Conservation (phyloP, 805 yeast genomes). For the Candida stauntonica region DNA sequence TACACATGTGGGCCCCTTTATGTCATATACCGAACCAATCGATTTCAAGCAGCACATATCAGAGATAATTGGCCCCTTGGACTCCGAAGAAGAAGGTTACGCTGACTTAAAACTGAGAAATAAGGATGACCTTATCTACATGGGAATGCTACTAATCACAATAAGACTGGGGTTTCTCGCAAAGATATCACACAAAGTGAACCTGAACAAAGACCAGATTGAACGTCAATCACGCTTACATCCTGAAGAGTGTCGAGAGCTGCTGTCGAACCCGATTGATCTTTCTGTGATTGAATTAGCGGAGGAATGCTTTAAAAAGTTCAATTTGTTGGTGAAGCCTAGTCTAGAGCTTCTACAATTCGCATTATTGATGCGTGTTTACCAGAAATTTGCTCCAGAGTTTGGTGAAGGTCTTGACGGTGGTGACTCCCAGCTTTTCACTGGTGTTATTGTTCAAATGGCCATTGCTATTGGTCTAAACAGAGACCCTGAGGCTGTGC, state of each 20-base stretch:
- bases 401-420: conserved; percentile 52
- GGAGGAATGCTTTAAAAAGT: conserved; percentile 13
- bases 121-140: conserved; percentile 3
- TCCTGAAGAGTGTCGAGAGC: not conserved
- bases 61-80: conserved; percentile 2
- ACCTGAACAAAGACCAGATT: not conserved
- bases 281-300: conserved; percentile 11
- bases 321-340: conserved; percentile 8
- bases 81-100: conserved; percentile 2
- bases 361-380: conserved; percentile 43
- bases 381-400: conserved; percentile 47
- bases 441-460: conserved; percentile 47
- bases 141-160: conserved; percentile 5
- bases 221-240: not conserved
- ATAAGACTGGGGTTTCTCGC: conserved; percentile 7
- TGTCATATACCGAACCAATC: conserved; percentile 1
- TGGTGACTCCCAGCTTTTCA: conserved; percentile 43
- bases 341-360: conserved; percentile 45
- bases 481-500: conserved; percentile 44
- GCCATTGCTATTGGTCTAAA: conserved; percentile 50
- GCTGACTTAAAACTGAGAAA: not conserved
- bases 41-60: not conserved
- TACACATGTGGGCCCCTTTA: conserved; percentile 3
- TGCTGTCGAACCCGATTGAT: conserved; percentile 4
- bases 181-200: not conserved